Base-by-base conservation (phyloP, 2,329 filamentous ascomycete genomes). In the Clonostachys rosea region DNA sequence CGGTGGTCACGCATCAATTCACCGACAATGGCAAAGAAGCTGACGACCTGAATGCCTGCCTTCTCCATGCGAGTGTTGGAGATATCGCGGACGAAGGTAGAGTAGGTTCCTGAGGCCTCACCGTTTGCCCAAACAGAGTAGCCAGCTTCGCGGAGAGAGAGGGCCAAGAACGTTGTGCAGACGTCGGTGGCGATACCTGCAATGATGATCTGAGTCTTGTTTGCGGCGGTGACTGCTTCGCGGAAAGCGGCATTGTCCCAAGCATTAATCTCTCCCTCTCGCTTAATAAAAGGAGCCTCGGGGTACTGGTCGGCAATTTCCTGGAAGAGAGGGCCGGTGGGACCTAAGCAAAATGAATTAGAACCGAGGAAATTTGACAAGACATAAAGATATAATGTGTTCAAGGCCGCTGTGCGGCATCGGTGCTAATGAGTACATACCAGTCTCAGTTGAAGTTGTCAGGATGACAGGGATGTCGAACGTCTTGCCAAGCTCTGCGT, bases 161-260 rank as follows among this genome's bases (percentile, higher is more conserved):
- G 74, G 0, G 87, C 83, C 6, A 87, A 74, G 70, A 90, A 90
- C 1, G 86, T 73, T 18, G 84, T 87, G 74, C 84, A 89, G 49
- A 90, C 86, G 61, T 91, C 87, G 1, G 87, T 90, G 3, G 80
- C 76, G 56, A 90, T 88, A 8, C 87, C 86, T 4, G 73, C 85
- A 14, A 91, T 64, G 58, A 91, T 86, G 56, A 91, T 70, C 61
- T 91, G 87, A 33, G 74, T 81, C 61, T 81, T 83, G 49, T 78
- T 78, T 5, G 84, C 78, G 2, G 83, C 84, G 52, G 74, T 67
- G 50, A 91, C 74, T 3, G 87, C 86, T 2, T 70, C 71, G 35
- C 76, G 76, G 69, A 91, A 89, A 0, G 86, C 78, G 4, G 74
- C 54, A 55, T 88, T 89, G 59, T 91, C 87, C 87, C 85, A 89